phyloP scores from a whole-genome alignment of 2,329 filamentous ascomycete genomes.

The Cordyceps cicadae region DNA sequence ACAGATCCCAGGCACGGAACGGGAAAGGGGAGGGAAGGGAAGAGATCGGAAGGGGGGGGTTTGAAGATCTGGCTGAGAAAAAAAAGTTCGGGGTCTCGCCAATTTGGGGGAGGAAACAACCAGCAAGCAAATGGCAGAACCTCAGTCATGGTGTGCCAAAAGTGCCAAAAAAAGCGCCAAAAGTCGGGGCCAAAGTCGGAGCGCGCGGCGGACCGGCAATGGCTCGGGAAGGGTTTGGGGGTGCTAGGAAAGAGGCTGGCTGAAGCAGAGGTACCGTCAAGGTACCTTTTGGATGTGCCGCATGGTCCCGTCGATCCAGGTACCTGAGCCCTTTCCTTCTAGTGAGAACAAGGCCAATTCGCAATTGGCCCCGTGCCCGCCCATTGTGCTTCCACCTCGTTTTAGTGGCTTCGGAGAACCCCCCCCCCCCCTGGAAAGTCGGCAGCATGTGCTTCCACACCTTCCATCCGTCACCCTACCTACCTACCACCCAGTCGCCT shows the following conservation, averaged over 20 bases:
- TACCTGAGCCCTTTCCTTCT: background rate
- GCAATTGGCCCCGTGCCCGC: background rate
- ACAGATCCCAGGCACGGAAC: background rate
- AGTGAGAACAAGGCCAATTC: background rate
- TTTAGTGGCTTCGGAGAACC: background rate
- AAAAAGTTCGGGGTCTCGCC: constrained; percentile 1
- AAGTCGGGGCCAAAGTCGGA: constrained; percentile 12
- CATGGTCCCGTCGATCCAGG: background rate
- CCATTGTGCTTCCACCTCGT: background rate
- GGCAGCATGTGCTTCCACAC: constrained; percentile 1
- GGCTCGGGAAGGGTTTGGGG: constrained; percentile 6
- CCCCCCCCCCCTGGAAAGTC: background rate
- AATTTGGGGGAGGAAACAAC: constrained; percentile 3
- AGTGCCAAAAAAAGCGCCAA: background rate
- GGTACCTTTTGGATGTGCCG: background rate
- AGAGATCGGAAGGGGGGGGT: constrained; percentile 7
- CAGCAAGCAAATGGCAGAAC: background rate
- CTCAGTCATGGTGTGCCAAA: background rate
- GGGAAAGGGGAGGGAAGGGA: background rate
- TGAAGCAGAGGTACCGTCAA: background rate
- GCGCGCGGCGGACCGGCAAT: constrained; percentile 14
- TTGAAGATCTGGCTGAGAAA: constrained; percentile 3
- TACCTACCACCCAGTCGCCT: too few species aligned
- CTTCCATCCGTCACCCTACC: background rate
- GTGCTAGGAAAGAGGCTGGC: background rate